Base-by-base conservation (phyloP, 108 stramenopile species). In the Pseudonitzschia multistriata region DNA sequence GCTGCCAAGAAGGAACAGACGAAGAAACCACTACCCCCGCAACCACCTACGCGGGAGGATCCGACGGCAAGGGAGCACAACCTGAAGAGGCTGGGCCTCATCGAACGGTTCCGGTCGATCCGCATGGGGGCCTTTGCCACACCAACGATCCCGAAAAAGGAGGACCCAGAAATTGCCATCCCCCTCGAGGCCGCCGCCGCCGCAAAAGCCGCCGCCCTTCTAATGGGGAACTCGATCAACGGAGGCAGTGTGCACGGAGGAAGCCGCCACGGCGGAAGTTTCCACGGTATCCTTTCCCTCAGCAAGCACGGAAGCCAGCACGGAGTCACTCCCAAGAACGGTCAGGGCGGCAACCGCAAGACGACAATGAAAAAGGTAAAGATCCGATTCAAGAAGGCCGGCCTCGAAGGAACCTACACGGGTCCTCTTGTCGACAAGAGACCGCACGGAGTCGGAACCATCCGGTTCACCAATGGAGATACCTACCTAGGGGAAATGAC, bases 391-490 rank as follows among this genome's bases (percentile, higher is more conserved):
- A 33, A 36, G 19, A 60, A 60, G 28, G 59, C 59, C 24, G 65
- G 39, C 33, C 25, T 53, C 13, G 67, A 68, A 17, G 74, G 67
- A 27, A 34, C 31, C 33, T 75, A 75, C 49, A 60, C 67, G 17
- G 74, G 74, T 21, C 74, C 59, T 7, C 14, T 75, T 2, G 31
- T 39, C 35, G 42, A 68, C 28, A 67, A 50, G 22, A 27, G 42
- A 52, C 74, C 74, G 19, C 31, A 68, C 37, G 74, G 74, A 13
- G 62, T 75, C 19, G 74, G 74, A 17, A 68, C 74, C 17, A 57
- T 75, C 50, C 61, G 67, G 7, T 75, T 75, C 37, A 25, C 59
- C 21, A 75, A 75, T 31, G 74, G 74, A 1, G 67, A 75, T n/a
- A 68, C 67, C 19, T 75, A 75, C 35, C 53, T 75, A 17, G 74